These are phyloP conservation scores for Fusarium tricinctum DNA, from an alignment of 2,329 filamentous ascomycete genomes.

Conservation along the genomic window DNA sequence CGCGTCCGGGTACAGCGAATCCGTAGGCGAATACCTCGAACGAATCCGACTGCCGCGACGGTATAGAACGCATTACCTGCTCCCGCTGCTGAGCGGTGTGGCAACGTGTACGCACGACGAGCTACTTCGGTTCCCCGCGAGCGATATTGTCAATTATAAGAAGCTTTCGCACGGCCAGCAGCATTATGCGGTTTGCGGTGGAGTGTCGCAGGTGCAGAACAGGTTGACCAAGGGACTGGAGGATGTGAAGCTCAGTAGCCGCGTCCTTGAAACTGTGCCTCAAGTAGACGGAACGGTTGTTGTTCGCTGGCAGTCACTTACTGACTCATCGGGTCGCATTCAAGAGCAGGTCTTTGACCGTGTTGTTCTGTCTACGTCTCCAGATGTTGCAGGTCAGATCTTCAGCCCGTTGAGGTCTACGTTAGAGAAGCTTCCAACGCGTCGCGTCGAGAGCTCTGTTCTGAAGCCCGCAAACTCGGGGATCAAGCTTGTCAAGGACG, in stretches of 20 bases:
- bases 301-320: conserved; percentile 54
- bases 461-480: conserved; percentile 38
- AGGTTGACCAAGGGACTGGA: conserved; percentile 58
- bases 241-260: conserved; percentile 57
- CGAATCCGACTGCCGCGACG: conserved; percentile 64
- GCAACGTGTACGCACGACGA: conserved; percentile 67
- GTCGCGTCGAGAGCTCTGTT: conserved; percentile 63
- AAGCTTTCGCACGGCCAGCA: conserved; percentile 60
- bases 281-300: conserved; percentile 40
- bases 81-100: conserved; percentile 68
- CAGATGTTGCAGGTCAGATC: conserved; percentile 64
- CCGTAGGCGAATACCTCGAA: conserved; percentile 63
- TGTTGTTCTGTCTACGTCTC: conserved; percentile 68
- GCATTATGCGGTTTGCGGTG: conserved; percentile 65
- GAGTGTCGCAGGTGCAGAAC: conserved; percentile 65
- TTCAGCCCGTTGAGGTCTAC: conserved; percentile 59
- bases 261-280: conserved; percentile 55
- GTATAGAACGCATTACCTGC: conserved; percentile 64
- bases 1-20: conserved; percentile 53
- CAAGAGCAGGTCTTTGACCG: conserved; percentile 62
- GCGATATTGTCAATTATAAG: conserved; percentile 66
- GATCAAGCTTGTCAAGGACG: conserved; percentile 19
- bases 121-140: conserved; percentile 66
- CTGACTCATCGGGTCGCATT: conserved; percentile 22
- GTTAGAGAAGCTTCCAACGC: conserved; percentile 62